Percentiles rank a stretch among this genome's conserved stretches.
Conservation (phyloP, 306 rosid genomes). For the Cucurbita pepo region DNA sequence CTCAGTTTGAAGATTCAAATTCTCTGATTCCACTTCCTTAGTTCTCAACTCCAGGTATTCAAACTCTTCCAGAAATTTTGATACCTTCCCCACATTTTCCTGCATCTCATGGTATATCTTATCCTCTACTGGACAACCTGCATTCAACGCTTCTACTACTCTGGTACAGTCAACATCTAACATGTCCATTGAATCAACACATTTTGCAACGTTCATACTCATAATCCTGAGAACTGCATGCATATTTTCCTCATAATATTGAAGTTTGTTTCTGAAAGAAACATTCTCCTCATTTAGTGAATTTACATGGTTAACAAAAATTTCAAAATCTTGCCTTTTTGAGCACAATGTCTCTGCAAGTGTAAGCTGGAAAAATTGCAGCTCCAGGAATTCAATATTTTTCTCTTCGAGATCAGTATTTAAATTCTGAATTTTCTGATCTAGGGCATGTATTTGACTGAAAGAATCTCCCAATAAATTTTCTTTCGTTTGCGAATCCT, state of each 20-base stretch:
- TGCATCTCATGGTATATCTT: constrained; percentile 16
- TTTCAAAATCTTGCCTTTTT: constrained; percentile 20
- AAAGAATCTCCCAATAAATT: constrained; percentile 18
- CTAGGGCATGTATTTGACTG: constrained; percentile 28
- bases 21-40: constrained; percentile 26
- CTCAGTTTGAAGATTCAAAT: constrained; percentile 40
- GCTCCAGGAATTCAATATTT: constrained; percentile 15
- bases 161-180: constrained; percentile 13
- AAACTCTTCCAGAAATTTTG: constrained; percentile 20
- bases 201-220: constrained; percentile 11
- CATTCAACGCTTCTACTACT: constrained; percentile 11
- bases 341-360: constrained; percentile 14
- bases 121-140: constrained; percentile 8
- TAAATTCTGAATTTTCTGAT: constrained; percentile 27
- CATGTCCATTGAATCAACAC: constrained; percentile 17
- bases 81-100: constrained; percentile 20
- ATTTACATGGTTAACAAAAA: background rate
- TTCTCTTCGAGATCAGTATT: constrained; percentile 20
- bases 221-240: constrained; percentile 13
- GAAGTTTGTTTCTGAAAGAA: constrained; percentile 19
- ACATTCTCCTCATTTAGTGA: constrained; percentile 26
- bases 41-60: constrained; percentile 26
- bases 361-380: constrained; percentile 24
- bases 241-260: constrained; percentile 17
- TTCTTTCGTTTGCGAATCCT: constrained; percentile 30